Conservation (phyloP, 2,329 filamentous ascomycete genomes). For the Epichloe gansuensis region DNA sequence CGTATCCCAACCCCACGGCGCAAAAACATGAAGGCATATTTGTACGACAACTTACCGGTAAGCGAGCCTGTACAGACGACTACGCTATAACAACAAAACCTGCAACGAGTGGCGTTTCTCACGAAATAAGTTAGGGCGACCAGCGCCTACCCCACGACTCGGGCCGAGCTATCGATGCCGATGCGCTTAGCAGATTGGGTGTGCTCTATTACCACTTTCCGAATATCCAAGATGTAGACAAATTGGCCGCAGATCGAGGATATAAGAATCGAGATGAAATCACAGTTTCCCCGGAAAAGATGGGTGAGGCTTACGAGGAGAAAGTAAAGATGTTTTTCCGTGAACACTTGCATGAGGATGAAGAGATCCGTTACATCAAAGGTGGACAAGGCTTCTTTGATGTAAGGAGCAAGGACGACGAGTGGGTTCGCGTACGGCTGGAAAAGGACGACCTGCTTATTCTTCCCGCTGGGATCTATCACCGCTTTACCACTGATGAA, state of each 20-base stretch:
- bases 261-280: conserved; percentile 97
- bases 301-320: conserved; percentile 79
- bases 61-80: conserved; percentile 13
- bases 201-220: conserved; percentile 65
- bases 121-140: conserved; percentile 54
- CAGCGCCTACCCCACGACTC: conserved; percentile 87
- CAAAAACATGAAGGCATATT: conserved; percentile 41
- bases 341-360: conserved; percentile 95
- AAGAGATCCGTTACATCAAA: conserved; percentile 92
- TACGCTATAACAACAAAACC: neutral
- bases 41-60: conserved; percentile 43
- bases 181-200: conserved; percentile 60
- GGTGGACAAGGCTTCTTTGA: conserved; percentile 89
- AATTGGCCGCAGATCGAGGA: conserved; percentile 57
- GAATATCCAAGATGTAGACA: conserved; percentile 53
- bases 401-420: conserved; percentile 67
- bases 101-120: neutral
- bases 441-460: conserved; percentile 87
- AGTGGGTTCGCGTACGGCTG: conserved; percentile 78
- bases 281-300: conserved; percentile 69
- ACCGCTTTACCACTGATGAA: conserved; percentile 90
- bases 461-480: conserved; percentile 88
- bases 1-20: neutral
- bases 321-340: conserved; percentile 91
- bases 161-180: conserved; percentile 50